Base-by-base conservation (phyloP, 495 filamentous ascomycete species). In the Xylaria flabelliformis region DNA sequence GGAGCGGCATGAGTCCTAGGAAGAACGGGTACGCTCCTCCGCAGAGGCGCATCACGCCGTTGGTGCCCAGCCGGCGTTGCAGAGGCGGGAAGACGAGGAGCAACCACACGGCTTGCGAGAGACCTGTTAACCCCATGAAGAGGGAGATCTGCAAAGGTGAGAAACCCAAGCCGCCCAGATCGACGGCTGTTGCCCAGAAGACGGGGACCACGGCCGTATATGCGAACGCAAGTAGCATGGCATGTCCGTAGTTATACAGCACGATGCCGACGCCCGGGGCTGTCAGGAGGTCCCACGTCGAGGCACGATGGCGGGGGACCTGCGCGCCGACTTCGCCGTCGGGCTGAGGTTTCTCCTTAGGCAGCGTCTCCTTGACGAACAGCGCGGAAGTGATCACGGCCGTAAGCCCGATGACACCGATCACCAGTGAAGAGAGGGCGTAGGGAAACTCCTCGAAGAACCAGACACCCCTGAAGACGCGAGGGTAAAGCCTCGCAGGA, bases 401-500 rank as follows among this genome's bases (percentile, higher is more conserved):
- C 10, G 80, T 82, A 5, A 84, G 69, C 21, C 85, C 86, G 32
- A 93, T 78, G 1, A 68, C 53, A 4, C 85, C 88, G 1, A 86
- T 82, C 1, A 83, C 83, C 29, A 91, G 79, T 10, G 87, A 90
- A 0, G 90, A 82, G 3, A 93, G 85, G 13, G 87, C 87, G 74
- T 93, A 93, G 1, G 91, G 91, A 69, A 89, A 91, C 10, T 86
- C 75, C 58, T 85, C 78, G 68, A 92, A 90, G 78, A 93, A 91
- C 1, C 67, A 68, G 15, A 88, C 77, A 29, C 75, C 73, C 10
- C 84, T 85, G 73, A 93, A 93, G 0, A 86, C 61, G 5, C 79
- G 67, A 0, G 87, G 86, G 64, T 87, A 91, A 74, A 90, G 87
- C 8, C 79, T 72, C 8, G 84, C 88, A 12, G 91, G 91, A 61